Conservation (phyloP, 768 basidiomycete species). For the Coprinopsis strossmayeri region DNA sequence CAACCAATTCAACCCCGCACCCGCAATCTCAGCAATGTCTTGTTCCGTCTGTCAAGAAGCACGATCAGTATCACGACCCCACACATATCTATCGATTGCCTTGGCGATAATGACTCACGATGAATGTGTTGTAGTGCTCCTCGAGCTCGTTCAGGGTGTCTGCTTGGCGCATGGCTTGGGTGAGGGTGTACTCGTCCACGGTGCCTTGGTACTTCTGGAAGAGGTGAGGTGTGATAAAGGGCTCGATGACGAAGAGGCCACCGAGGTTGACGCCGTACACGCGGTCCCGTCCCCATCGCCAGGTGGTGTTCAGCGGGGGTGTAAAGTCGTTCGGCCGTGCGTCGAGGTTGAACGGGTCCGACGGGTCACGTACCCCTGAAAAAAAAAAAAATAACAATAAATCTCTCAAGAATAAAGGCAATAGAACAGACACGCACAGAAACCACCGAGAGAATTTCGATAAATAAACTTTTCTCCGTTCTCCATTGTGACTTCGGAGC, state of each 20-base stretch:
- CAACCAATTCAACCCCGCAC: slow-evolving; percentile 80
- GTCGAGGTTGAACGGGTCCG: slow-evolving; percentile 60
- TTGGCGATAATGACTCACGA: slow-evolving; percentile 39
- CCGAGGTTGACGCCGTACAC: slow-evolving; percentile 64
- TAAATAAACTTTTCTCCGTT: slow-evolving; percentile 69
- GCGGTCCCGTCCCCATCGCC: slow-evolving; percentile 58
- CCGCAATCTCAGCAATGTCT: slow-evolving; percentile 82
- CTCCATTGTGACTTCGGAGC: slow-evolving; percentile 48
- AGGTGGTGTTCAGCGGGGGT: slow-evolving; percentile 61
- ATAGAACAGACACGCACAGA: slow-evolving; percentile 35
- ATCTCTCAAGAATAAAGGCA: not conserved
- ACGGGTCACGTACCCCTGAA: slow-evolving; percentile 52
- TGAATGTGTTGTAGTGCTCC: slow-evolving; percentile 77
- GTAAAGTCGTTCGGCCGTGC: slow-evolving; percentile 70
- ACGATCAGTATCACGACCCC: not conserved
- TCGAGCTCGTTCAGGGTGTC: slow-evolving; percentile 59
- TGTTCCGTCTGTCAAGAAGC: slow-evolving; percentile 57
- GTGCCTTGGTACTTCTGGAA: slow-evolving; percentile 53
- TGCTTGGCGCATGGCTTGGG: slow-evolving; percentile 49
- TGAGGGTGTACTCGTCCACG: slow-evolving; percentile 66
- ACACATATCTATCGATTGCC: not conserved
- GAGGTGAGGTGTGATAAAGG: slow-evolving; percentile 63
- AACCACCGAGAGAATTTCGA: slow-evolving; percentile 63
- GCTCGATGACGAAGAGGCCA: slow-evolving; percentile 72
- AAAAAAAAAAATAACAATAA: slow-evolving; percentile 1